phyloP scores from a whole-genome alignment of 2,329 filamentous ascomycete genomes.

The Pestalotiopsis sp. region DNA sequence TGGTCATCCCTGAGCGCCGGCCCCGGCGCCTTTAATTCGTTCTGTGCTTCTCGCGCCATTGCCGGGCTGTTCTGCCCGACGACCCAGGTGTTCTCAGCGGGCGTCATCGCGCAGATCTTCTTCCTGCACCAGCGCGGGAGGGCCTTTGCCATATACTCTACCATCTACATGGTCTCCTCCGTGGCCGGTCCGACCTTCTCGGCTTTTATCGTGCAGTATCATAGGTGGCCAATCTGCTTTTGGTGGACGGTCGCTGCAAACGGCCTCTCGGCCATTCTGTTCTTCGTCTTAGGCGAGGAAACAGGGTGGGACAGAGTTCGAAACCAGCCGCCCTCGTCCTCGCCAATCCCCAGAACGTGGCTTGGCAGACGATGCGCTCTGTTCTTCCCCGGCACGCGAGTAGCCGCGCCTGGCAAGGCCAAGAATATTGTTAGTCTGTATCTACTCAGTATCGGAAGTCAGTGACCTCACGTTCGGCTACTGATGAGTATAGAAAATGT shows the following conservation, averaged over 20 bases:
- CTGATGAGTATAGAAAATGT: background rate
- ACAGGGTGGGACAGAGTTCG: background rate
- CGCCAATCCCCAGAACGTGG: background rate
- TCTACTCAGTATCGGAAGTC: background rate
- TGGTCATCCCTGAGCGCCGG: background rate
- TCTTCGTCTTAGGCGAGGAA: constrained; percentile 1
- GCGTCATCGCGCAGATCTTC: background rate
- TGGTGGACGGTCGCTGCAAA: background rate
- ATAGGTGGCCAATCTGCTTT: background rate
- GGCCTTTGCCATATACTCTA: background rate
- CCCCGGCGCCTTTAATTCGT: background rate
- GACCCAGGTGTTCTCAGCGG: background rate
- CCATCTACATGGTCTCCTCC: background rate
- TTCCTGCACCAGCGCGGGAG: constrained; percentile 7
- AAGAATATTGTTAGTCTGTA: background rate
- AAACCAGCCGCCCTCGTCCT: background rate
- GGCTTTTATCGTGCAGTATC: background rate
- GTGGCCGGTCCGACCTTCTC: background rate
- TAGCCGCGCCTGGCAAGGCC: background rate
- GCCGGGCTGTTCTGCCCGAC: background rate
- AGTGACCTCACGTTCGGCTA: background rate
- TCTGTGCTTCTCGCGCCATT: background rate
- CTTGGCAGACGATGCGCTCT: background rate
- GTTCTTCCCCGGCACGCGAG: background rate
- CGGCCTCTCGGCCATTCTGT: background rate